Evolutionary conservation across 805 yeast species (phyloP).

Genomic region (Candida koratica): DNA sequence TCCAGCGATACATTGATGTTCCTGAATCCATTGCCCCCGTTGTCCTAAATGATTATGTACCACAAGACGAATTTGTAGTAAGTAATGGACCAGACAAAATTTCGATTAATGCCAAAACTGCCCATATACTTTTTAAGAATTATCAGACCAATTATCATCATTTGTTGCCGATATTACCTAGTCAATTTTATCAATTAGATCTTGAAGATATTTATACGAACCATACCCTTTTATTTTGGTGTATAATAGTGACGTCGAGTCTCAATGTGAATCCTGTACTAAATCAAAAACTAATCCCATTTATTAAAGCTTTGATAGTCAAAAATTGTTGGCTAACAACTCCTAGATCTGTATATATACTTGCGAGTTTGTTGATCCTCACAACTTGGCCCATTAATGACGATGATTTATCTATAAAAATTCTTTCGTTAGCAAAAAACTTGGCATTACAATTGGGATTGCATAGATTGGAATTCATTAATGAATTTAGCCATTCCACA

Average conservation of each 20-base stretch:
- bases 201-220: slow-evolving; percentile 21
- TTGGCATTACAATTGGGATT: slow-evolving; percentile 41
- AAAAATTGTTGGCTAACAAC: slow-evolving; percentile 42
- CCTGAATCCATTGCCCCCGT: slow-evolving; percentile 7
- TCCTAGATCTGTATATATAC: slow-evolving; percentile 40
- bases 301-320: slow-evolving; percentile 37
- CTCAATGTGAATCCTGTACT: slow-evolving; percentile 19
- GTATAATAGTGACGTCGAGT: slow-evolving; percentile 33
- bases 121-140: slow-evolving; percentile 14
- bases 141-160: slow-evolving; percentile 28
- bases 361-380: slow-evolving; percentile 37
- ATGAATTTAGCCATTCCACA: slow-evolving; percentile 39
- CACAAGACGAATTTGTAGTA: slow-evolving; percentile 10
- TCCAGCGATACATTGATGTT: slow-evolving; percentile 22
- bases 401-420: slow-evolving; percentile 31
- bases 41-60: background rate
- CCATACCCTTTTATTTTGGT: slow-evolving; percentile 40
- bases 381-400: slow-evolving; percentile 42
- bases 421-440: slow-evolving; percentile 35
- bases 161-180: slow-evolving; percentile 32
- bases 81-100: slow-evolving; percentile 1
- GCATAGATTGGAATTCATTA: slow-evolving; percentile 38
- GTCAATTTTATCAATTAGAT: slow-evolving; percentile 17
- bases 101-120: slow-evolving; percentile 9
- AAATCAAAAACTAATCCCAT: slow-evolving; percentile 26